Base-by-base conservation (phyloP, 768 basidiomycete genomes). In the Tylopilus felleus region DNA sequence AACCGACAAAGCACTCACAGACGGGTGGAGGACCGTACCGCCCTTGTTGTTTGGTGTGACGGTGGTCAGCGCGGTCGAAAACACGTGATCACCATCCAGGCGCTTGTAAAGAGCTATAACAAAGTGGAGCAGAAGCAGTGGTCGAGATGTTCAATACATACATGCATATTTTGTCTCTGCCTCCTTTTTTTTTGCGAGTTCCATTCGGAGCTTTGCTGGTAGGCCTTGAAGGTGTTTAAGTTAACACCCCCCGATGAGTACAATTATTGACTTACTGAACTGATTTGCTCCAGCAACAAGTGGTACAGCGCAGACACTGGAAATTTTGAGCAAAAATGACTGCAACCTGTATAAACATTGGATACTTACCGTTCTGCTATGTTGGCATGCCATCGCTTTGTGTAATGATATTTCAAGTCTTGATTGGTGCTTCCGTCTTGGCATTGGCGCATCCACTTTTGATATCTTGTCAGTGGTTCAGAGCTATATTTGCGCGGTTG, bases 1-100 rank as follows among this genome's bases (percentile, higher is more conserved):
- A 16, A 29, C 10, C 8, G 13, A 29, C 13, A 8, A 7, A 4
- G 47, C 21, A 65, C 73, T 62, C 52, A 80, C 80, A 12, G 69
- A 68, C 1, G 80, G 81, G 58, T 81, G 80, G 12, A 81, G 60
- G 14, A 77, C 73, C 2, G 59, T 58, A 16, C 71, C 72, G 40
- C 74, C 73, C 47, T 87, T 86, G 3, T 63, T 56, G n/a, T 73
- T 73, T 1, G 88, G 88, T 7, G 62, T 54, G 12, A 80, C 72
- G 1, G 61, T 71, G 8, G 89, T 90, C 72, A 86, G 68, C 0
- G 84, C 83, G 31, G 88, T 90, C 33, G 75, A 76, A 64, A 90
- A 90, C 25, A 78, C 72, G 1, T 72, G 72, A 14, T 79, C 53
- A 0, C 69, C 75, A 57, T 81, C 77, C 38, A 89, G 65, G 38